Evolutionary conservation across 257 asterid genomes (phyloP).

Genomic region (Anisodus acutangulus): DNA sequence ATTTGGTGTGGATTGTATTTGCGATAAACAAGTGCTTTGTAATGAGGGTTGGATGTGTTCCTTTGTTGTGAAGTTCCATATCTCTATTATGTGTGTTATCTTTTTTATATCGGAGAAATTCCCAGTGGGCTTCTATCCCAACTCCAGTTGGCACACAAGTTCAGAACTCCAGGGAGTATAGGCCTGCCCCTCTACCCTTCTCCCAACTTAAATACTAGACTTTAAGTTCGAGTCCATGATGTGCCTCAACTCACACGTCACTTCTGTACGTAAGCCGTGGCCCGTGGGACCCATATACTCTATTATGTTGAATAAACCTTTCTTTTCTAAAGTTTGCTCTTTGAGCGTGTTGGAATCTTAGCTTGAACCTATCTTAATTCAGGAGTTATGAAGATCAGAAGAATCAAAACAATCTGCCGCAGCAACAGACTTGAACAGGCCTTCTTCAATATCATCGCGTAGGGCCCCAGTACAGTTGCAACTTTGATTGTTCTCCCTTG

Average conservation of each 20-base stretch:
- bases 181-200: neutral
- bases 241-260: neutral
- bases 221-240: neutral
- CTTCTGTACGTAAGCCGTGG: neutral
- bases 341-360: neutral
- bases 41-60: conserved; percentile 13
- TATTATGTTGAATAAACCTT: neutral
- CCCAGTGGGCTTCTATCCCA: neutral
- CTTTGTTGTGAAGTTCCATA: neutral
- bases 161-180: neutral
- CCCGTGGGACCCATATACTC: neutral
- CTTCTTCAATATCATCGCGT: conserved; percentile 63
- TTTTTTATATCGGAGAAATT: neutral
- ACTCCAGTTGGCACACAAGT: neutral
- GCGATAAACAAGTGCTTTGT: neutral
- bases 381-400: conserved; percentile 72
- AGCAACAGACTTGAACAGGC: conserved; percentile 50
- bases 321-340: neutral
- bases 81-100: neutral
- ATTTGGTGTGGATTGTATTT: neutral
- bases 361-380: conserved; percentile 32
- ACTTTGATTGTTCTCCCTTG: conserved; percentile 38
- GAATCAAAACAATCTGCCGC: conserved; percentile 54
- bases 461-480: conserved; percentile 68
- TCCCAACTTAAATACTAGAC: neutral